A percentile compares a stretch with the other conserved stretches of the same genome.
phyloP scores from a whole-genome alignment of 176 grass and related monocot genomes.

The Ananas comosus region DNA sequence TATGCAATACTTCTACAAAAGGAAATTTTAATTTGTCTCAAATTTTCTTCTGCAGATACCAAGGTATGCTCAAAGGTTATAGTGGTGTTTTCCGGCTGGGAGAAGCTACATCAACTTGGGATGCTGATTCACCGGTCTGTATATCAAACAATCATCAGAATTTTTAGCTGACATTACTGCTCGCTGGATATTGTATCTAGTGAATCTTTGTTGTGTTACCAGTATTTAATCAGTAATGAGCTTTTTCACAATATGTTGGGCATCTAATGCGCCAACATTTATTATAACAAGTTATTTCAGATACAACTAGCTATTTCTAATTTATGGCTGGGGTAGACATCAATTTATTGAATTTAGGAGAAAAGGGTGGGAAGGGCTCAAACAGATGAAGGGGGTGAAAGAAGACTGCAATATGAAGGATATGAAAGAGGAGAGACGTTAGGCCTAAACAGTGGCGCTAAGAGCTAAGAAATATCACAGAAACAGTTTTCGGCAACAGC shows the following conservation, averaged over 20 bases:
- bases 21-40: neutral
- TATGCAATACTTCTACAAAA: neutral
- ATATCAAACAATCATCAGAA: conserved; percentile 3
- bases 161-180: neutral
- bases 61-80: conserved; percentile 93
- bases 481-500: too few relatives aligned
- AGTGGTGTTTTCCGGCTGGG: conserved; percentile 83
- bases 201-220: neutral
- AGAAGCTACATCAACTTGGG: conserved; percentile 99
- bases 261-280: too few relatives aligned
- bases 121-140: conserved; percentile 92
- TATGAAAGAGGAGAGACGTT: neutral
- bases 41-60: conserved; percentile 53
- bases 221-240: neutral
- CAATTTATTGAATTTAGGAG: too few relatives aligned
- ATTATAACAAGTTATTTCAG: too few relatives aligned
- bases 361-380: too few relatives aligned
- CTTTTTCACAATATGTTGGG: neutral
- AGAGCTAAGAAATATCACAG: too few relatives aligned
- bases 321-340: too few relatives aligned
- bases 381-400: too few relatives aligned
- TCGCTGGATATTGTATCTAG: neutral
- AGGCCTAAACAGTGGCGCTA: too few relatives aligned
- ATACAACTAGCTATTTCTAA: too few relatives aligned
- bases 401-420: neutral